These are phyloP conservation scores for Rubia peregrina DNA, from an alignment of 305 asterid species.

Conservation along the genomic window DNA sequence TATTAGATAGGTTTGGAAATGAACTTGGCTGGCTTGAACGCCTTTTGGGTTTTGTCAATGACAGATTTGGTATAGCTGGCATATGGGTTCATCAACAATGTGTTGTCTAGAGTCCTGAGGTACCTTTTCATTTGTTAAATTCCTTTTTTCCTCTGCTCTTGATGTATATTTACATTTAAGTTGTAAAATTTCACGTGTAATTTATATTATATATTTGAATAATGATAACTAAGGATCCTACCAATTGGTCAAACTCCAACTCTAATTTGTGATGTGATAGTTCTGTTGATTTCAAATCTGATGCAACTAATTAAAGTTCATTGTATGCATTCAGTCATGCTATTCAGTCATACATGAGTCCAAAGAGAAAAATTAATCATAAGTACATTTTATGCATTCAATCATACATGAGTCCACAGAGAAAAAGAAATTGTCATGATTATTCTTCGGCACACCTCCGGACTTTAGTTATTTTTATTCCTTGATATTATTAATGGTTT, in stretches of 20 bases:
- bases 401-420: no score
- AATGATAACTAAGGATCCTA: neutral
- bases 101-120: slow-evolving; percentile 99
- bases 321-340: neutral
- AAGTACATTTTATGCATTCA: no score
- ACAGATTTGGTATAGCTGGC: slow-evolving; percentile 92
- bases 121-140: slow-evolving; percentile 25
- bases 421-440: no score
- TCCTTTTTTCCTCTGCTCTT: neutral
- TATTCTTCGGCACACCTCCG: neutral
- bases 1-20: slow-evolving; percentile 96
- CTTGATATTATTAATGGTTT: neutral
- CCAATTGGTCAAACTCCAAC: neutral
- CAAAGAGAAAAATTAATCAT: no score
- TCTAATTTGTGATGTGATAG: neutral
- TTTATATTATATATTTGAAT: neutral
- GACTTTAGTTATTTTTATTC: neutral
- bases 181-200: neutral
- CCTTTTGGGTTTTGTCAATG: slow-evolving; percentile 90
- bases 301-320: neutral
- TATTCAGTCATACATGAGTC: no score
- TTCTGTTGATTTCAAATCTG: neutral
- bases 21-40: slow-evolving; percentile 95
- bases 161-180: neutral
- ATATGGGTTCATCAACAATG: slow-evolving; percentile 99